Percentiles rank a stretch among this genome's conserved stretches.
These are phyloP conservation scores for Metschnikowia kofuensis DNA, from an alignment of 805 yeast species.

Conservation along the genomic window DNA sequence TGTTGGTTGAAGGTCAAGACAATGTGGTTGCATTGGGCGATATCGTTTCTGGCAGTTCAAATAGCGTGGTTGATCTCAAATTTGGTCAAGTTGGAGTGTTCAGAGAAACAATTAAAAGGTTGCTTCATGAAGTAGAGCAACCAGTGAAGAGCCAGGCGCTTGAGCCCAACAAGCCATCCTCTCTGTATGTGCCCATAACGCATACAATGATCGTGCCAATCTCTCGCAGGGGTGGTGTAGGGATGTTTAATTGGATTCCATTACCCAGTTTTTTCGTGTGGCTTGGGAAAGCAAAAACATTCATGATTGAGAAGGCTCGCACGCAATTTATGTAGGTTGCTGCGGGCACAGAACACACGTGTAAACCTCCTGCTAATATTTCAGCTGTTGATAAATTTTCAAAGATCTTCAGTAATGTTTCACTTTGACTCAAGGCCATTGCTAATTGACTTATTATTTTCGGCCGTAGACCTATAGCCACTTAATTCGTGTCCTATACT, in stretches of 20 bases:
- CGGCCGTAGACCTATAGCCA: no score
- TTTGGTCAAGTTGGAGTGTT: conserved; percentile 21
- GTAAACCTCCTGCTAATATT: no score
- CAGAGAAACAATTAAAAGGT: conserved; percentile 2
- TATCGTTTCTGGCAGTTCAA: conserved; percentile 22
- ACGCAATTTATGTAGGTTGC: conserved; percentile 13
- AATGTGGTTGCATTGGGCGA: conserved; percentile 38
- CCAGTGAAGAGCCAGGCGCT: not conserved
- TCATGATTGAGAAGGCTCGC: conserved; percentile 24
- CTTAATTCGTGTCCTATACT: no score
- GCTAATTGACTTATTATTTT: no score
- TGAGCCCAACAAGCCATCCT: not conserved
- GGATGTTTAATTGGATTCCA: conserved; percentile 26
- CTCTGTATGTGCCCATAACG: conserved; percentile 4
- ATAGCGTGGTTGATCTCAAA: conserved; percentile 26
- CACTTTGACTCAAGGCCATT: no score
- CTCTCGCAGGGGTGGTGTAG: conserved; percentile 36
- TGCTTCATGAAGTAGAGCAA: not conserved
- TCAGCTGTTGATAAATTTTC: no score
- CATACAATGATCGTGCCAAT: conserved; percentile 29
- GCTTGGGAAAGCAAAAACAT: conserved; percentile 27
- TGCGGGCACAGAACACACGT: not conserved
- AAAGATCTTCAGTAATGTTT: no score
- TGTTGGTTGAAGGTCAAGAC: conserved; percentile 22
- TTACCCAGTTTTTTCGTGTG: conserved; percentile 30